A percentile compares a stretch with the other conserved stretches of the same genome.
Conservation (phyloP, 768 basidiomycete species). For the Gloeopeniophorella convolvens region DNA sequence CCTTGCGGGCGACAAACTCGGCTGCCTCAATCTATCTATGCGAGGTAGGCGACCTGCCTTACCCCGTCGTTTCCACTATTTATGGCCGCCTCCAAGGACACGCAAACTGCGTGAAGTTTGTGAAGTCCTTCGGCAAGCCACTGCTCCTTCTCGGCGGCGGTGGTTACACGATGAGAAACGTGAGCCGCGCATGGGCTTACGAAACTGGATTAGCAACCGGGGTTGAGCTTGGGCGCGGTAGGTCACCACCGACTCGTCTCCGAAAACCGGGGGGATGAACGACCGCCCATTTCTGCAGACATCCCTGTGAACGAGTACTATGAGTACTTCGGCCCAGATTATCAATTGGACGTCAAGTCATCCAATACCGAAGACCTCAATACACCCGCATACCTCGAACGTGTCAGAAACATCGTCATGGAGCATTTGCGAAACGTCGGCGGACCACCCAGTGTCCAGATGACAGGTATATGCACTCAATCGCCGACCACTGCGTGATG, state of each 20-base stretch:
- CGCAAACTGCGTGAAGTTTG: slow-evolving; percentile 94
- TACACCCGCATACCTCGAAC: slow-evolving; percentile 85
- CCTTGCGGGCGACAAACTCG: slow-evolving; percentile 91
- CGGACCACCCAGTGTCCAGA: slow-evolving; percentile 89
- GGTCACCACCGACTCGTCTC: slow-evolving; percentile 14
- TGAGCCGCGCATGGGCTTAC: slow-evolving; percentile 94
- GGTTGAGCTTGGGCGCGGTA: slow-evolving; percentile 83
- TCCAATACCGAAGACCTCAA: slow-evolving; percentile 97
- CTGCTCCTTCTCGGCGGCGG: slow-evolving; percentile 93
- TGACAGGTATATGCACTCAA: slow-evolving; percentile 52
- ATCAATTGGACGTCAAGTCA: slow-evolving; percentile 88
- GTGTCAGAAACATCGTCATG: slow-evolving; percentile 86
- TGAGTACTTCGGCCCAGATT: slow-evolving; percentile 98
- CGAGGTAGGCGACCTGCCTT: slow-evolving; percentile 57
- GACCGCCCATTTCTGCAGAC: slow-evolving; percentile 41
- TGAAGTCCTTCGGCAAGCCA: slow-evolving; percentile 93
- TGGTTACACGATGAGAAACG: slow-evolving; percentile 97
- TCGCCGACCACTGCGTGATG: background rate
- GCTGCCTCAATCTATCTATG: slow-evolving; percentile 96
- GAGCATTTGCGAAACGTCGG: slow-evolving; percentile 83
- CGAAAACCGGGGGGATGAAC: background rate
- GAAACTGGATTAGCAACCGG: slow-evolving; percentile 99
- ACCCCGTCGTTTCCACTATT: background rate
- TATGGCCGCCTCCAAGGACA: slow-evolving; percentile 56
- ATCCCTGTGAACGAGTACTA: slow-evolving; percentile 99